A percentile compares a stretch with the other conserved stretches of the same genome.
Conservation (phyloP, 192 early-diverging fungal genomes). For the Gonapodya sp. region DNA sequence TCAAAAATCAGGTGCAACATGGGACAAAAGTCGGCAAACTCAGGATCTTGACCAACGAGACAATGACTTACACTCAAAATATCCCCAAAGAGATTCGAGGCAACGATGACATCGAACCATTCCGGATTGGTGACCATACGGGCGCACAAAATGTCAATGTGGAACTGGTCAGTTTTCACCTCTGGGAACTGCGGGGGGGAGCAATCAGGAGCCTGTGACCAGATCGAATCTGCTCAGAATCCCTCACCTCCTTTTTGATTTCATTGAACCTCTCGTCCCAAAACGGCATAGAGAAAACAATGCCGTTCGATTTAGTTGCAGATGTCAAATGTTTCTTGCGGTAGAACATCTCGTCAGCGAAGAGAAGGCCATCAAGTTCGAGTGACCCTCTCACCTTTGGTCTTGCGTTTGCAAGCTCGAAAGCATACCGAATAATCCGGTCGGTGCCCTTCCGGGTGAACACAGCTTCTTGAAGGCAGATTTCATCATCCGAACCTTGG, state of each 20-base stretch:
- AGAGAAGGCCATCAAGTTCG: not conserved
- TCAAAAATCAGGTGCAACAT: not conserved
- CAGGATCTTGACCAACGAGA: constrained; percentile 89
- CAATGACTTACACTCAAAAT: constrained; percentile 93
- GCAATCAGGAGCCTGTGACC: too few species aligned
- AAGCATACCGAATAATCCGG: not conserved
- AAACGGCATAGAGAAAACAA: not conserved
- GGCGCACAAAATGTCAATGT: not conserved
- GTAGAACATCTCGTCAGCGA: not conserved
- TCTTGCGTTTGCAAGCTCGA: not conserved
- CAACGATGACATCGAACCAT: constrained; percentile 86
- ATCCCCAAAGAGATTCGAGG: constrained; percentile 96
- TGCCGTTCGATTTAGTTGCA: not conserved
- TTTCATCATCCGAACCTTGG: not conserved
- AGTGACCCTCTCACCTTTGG: not conserved
- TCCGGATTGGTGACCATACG: not conserved
- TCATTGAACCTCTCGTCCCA: not conserved
- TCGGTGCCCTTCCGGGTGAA: not conserved
- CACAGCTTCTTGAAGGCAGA: not conserved
- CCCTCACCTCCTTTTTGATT: not conserved
- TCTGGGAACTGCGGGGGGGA: not conserved
- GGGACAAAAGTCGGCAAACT: constrained; percentile 65
- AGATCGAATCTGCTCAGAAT: not conserved
- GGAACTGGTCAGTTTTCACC: not conserved
- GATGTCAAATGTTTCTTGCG: not conserved